A percentile compares a stretch with the other conserved stretches of the same genome.
These are phyloP conservation scores for Nitzschia sp. DNA, from an alignment of 108 stramenopile genomes.

Conservation along the genomic window DNA sequence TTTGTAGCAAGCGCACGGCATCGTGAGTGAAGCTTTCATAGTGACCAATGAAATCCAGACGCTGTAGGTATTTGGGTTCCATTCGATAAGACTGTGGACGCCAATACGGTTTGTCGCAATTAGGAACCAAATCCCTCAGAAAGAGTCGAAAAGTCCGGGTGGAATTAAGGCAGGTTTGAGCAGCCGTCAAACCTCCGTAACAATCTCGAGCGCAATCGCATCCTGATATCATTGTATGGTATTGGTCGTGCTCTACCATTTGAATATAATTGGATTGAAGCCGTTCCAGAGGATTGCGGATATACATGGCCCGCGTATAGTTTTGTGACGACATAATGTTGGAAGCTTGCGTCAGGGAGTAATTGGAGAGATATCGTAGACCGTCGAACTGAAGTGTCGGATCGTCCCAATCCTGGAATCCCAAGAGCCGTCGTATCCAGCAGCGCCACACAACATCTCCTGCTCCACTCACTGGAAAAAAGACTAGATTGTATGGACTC, in stretches of 20 bases:
- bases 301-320: constrained; percentile 70
- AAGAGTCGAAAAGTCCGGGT: neutral
- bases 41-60: constrained; percentile 47
- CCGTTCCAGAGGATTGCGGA: constrained; percentile 47
- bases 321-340: constrained; percentile 54
- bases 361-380: constrained; percentile 48
- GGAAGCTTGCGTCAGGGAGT: constrained; percentile 39
- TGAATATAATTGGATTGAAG: neutral
- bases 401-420: constrained; percentile 39
- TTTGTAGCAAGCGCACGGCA: constrained; percentile 36
- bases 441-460: constrained; percentile 49
- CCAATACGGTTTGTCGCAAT: constrained; percentile 22
- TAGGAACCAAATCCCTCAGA: neutral
- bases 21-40: constrained; percentile 38
- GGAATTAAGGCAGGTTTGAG: neutral
- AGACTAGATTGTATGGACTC: constrained; percentile 48
- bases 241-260: neutral
- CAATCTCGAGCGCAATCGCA: neutral
- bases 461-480: constrained; percentile 57
- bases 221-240: neutral
- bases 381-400: constrained; percentile 13
- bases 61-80: constrained; percentile 47
- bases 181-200: neutral
- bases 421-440: constrained; percentile 55
- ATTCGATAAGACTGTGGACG: constrained; percentile 35